These are phyloP conservation scores for Coemansia sp. DNA, from an alignment of 192 early-diverging fungal genomes.

Conservation along the genomic window DNA sequence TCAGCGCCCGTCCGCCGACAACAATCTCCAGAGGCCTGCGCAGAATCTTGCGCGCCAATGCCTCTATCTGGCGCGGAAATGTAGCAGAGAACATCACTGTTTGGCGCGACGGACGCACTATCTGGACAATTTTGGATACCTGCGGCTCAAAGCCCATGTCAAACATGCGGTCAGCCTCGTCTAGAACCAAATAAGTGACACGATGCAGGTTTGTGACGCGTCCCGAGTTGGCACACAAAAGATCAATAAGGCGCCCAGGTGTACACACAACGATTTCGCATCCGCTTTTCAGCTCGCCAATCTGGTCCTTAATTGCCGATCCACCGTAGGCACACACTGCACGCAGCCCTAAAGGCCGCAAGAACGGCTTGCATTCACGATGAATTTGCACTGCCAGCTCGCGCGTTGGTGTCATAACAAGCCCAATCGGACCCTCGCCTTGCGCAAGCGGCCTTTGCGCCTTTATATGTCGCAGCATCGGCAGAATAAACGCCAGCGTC, in stretches of 20 bases:
- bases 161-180: constrained; percentile 98
- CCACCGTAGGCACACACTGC: constrained; percentile 91
- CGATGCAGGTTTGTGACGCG: constrained; percentile 82
- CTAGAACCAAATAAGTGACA: constrained; percentile 94
- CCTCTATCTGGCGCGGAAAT: constrained; percentile 95
- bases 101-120: constrained; percentile 83
- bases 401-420: constrained; percentile 92
- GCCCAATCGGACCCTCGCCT: constrained; percentile 81
- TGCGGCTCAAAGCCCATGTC: constrained; percentile 99
- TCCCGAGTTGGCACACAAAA: constrained; percentile 83
- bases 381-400: constrained; percentile 93
- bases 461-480: constrained; percentile 95
- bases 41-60: constrained; percentile 88
- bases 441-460: constrained; percentile 75
- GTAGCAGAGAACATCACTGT: constrained; percentile 94
- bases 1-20: constrained; percentile 89
- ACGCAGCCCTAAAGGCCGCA: constrained; percentile 78
- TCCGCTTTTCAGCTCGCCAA: constrained; percentile 85
- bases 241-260: constrained; percentile 87
- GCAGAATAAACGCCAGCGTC: constrained; percentile 89
- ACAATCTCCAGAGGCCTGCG: constrained; percentile 91
- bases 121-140: constrained; percentile 94
- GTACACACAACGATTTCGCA: constrained; percentile 93
- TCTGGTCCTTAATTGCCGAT: constrained; percentile 83
- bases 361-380: constrained; percentile 88